A percentile compares a stretch with the other conserved stretches of the same genome.
These are phyloP conservation scores for Tylopilus sp. DNA, from an alignment of 1,284 basidiomycete genomes.

Conservation along the genomic window DNA sequence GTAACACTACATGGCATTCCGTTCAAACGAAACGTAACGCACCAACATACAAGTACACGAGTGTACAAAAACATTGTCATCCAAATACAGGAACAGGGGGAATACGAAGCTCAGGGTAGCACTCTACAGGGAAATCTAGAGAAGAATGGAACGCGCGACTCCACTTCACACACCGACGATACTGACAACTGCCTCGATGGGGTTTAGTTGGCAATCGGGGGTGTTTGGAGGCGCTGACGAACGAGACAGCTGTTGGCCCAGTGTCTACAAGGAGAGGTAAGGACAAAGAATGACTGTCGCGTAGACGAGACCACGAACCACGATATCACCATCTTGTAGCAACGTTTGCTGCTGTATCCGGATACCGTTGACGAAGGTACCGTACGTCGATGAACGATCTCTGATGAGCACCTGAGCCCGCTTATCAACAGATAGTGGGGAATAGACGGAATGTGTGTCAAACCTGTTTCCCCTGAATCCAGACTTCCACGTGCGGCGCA, in stretches of 20 bases:
- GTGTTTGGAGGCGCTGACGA: conserved; percentile 37
- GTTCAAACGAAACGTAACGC: neutral
- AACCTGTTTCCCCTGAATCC: conserved; percentile 41
- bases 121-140: neutral
- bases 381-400: conserved; percentile 42
- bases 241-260: conserved; percentile 38
- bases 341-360: conserved; percentile 35
- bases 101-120: neutral
- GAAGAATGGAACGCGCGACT: neutral
- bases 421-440: conserved; percentile 8
- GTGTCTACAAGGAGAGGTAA: conserved; percentile 29
- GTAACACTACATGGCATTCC: neutral
- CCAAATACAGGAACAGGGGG: conserved; percentile 8
- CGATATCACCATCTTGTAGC: conserved; percentile 39
- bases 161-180: conserved; percentile 30
- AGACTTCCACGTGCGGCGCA: conserved; percentile 41
- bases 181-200: conserved; percentile 40
- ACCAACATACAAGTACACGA: neutral
- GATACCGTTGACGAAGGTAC: conserved; percentile 44
- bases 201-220: conserved; percentile 40
- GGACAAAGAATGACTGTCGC: neutral
- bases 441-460: neutral
- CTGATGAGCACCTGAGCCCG: conserved; percentile 39
- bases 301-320: conserved; percentile 33
- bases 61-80: neutral